Evolutionary conservation across 108 stramenopile genomes (phyloP), one percentile per base, ranked within the genome.

Genomic region (Stephanodiscus triporus): DNA sequence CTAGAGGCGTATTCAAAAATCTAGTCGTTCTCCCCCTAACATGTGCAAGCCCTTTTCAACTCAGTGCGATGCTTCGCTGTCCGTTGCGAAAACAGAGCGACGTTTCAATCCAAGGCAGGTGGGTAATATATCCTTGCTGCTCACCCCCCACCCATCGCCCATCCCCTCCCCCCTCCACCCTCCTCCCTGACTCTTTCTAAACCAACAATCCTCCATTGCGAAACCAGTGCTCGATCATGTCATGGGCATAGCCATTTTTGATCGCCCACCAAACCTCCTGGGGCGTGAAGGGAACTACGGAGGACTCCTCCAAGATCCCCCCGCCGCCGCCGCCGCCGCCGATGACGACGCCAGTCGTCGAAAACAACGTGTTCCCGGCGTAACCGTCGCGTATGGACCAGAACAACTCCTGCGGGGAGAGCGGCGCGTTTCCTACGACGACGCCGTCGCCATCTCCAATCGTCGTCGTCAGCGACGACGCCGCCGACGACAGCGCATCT

Each of bases 371-470:
- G 9, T 69, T 54, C 13, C 36, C 54, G 13, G 70, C 38, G 74
- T 88, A 88, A 27, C 81, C 80, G 63, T 81, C 88, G 20, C 66
- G 64, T 9, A 76, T 50, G 32, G 85, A 73, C 85, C 85, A 85
- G 34, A 37, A 61, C 38, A 75, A 34, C 43, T 88, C 88, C 57
- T 85, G 80, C 11, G 75, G 71, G 22, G 83, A 53, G 6, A 53
- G 51, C 2, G 24, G 11, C 11, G 40, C 27, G 17, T 68, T 14
- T 3, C 4, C 51, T 19, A 6, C 51, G 27, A 9, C 55, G 55
- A 26, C 55, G 27, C 9, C 27, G 9, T 29, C 51, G 24, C 32
- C 32, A 5, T n/a, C n/a, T n/a, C n/a, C n/a, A n/a, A n/a, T n/a
- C n/a, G n/a, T n/a, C n/a, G n/a, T n/a, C n/a, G n/a, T n/a, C n/a